phyloP scores from a whole-genome alignment of 371 early-diverging fungal genomes.

The Mortierella sp. region DNA sequence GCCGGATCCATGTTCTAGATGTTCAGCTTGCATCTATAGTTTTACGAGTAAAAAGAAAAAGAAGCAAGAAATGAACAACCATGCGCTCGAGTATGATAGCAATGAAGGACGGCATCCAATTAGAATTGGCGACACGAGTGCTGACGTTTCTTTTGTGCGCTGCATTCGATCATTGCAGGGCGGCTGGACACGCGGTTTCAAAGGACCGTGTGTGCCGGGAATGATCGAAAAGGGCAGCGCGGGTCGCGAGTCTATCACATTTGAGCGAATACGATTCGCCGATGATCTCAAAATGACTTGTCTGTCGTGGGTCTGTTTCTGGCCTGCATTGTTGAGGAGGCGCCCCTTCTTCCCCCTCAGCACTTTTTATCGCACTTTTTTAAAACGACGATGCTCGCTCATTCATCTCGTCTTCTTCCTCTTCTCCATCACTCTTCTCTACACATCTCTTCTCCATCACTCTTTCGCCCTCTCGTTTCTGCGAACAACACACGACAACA shows the following conservation, averaged over 20 bases:
- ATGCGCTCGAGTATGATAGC: neutral
- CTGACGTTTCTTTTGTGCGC: neutral
- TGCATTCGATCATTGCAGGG: neutral
- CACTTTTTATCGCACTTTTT: neutral
- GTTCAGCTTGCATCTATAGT: neutral
- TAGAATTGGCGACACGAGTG: neutral
- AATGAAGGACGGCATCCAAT: neutral
- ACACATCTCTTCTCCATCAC: neutral
- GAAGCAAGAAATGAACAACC: neutral
- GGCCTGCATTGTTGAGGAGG: too few species aligned
- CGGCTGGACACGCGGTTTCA: neutral
- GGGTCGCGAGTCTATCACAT: neutral
- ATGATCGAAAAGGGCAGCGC: neutral
- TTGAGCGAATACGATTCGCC: neutral
- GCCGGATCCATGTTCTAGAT: slow-evolving; percentile 47
- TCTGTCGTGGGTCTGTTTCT: neutral
- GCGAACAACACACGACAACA: neutral
- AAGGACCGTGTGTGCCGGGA: neutral
- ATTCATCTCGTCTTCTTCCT: neutral
- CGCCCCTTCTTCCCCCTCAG: neutral
- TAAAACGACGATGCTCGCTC: neutral
- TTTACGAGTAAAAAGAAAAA: neutral
- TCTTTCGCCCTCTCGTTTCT: neutral
- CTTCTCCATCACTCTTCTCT: neutral
- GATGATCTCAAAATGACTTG: neutral